phyloP scores from a whole-genome alignment of 2,329 filamentous ascomycete genomes.

The Grosmannia huntii region DNA sequence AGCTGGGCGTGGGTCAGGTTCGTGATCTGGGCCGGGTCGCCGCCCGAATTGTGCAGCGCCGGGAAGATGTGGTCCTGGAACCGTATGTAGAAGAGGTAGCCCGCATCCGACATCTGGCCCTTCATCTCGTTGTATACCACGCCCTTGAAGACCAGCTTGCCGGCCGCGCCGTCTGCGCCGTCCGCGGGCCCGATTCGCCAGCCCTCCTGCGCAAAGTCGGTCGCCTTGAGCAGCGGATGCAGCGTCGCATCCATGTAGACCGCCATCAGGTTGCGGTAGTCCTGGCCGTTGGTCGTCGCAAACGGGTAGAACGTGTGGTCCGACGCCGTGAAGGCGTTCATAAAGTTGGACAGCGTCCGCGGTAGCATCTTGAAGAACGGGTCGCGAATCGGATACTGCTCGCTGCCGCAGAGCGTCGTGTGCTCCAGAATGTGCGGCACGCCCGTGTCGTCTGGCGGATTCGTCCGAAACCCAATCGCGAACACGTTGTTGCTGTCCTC shows the following conservation, averaged over 20 bases:
- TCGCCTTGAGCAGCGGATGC: constrained; percentile 75
- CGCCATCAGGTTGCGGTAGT: constrained; percentile 91
- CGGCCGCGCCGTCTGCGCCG: constrained; percentile 50
- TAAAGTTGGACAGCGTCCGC: constrained; percentile 95
- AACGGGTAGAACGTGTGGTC: constrained; percentile 98
- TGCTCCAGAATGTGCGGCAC: constrained; percentile 96
- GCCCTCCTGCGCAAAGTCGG: constrained; percentile 91
- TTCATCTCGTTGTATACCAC: constrained; percentile 99
- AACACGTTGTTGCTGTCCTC: constrained; percentile 99
- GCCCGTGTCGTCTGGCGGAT: constrained; percentile 90
- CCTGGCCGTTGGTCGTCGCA: constrained; percentile 87
- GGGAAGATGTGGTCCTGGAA: constrained; percentile 95
- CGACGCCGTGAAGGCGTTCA: constrained; percentile 96
- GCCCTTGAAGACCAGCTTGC: constrained; percentile 82
- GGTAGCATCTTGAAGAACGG: constrained; percentile 99
- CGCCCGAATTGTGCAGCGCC: constrained; percentile 89
- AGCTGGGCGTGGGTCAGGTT: constrained; percentile 87
- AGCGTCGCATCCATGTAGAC: constrained; percentile 94
- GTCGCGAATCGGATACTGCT: constrained; percentile 96
- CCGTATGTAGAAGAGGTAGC: constrained; percentile 88
- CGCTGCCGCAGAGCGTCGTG: constrained; percentile 87
- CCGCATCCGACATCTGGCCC: constrained; percentile 94
- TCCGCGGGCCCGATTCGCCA: constrained; percentile 95
- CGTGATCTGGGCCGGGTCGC: constrained; percentile 92
- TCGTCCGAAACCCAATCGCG: constrained; percentile 98